Conservation (phyloP, 163 green algal species). For the Volvox carteri region DNA sequence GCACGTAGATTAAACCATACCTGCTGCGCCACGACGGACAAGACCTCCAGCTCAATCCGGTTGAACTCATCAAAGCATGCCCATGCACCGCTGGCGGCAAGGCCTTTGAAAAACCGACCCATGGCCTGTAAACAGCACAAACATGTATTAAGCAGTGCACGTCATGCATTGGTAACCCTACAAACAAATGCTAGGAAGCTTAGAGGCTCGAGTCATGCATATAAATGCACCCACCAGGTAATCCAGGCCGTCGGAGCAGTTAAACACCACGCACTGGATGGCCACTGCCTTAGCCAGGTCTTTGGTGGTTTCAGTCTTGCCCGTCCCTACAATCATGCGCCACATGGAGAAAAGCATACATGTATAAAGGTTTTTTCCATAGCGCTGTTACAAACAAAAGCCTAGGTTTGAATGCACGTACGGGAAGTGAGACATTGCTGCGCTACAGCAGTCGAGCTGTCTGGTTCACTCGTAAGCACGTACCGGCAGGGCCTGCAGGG, state of each 20-base stretch:
- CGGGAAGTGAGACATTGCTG: too few relatives aligned
- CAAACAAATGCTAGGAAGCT: too few relatives aligned
- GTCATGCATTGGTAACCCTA: too few relatives aligned
- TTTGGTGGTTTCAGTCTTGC: constrained; percentile 82
- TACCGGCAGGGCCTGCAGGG: constrained; percentile 73
- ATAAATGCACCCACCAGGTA: constrained; percentile 65
- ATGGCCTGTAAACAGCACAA: constrained; percentile 48
- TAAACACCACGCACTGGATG: constrained; percentile 84
- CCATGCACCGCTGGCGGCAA: constrained; percentile 69
- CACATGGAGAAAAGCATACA: too few relatives aligned
- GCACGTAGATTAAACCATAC: too few relatives aligned
- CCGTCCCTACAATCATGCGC: constrained; percentile 61
- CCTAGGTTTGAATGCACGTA: neutral
- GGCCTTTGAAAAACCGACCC: constrained; percentile 82
- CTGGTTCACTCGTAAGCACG: too few relatives aligned
- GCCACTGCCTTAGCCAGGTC: constrained; percentile 80
- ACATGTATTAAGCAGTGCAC: too few relatives aligned
- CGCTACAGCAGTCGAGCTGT: too few relatives aligned
- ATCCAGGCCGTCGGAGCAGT: constrained; percentile 82
- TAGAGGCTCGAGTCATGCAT: too few relatives aligned
- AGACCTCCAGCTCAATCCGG: constrained; percentile 83
- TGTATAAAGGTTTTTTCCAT: too few relatives aligned
- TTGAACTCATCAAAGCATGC: constrained; percentile 86
- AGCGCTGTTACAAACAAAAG: too few relatives aligned
- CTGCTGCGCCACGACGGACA: constrained; percentile 82